A percentile compares a stretch with the other conserved stretches of the same genome.
Evolutionary conservation across 805 yeast genomes (phyloP).

Genomic region (Hanseniaspora occidentalis): DNA sequence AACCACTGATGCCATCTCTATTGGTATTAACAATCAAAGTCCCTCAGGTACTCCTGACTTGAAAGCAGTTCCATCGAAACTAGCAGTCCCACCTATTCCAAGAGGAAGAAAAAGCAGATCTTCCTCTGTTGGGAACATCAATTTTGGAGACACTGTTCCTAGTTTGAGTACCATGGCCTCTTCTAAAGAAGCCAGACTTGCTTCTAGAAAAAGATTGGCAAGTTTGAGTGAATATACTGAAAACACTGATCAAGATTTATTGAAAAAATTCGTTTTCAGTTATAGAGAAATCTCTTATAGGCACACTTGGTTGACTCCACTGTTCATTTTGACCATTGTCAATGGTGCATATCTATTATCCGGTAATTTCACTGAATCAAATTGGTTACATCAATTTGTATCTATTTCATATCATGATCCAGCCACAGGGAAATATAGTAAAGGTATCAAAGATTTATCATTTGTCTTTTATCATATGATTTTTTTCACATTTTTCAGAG

Average conservation of each 20-base stretch:
- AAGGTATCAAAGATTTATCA: slow-evolving; percentile 71
- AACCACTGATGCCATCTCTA: no score
- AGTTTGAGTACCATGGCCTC: slow-evolving; percentile 56
- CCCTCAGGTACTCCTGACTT: background rate
- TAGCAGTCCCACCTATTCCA: slow-evolving; percentile 1
- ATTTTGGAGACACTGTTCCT: slow-evolving; percentile 65
- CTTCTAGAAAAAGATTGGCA: slow-evolving; percentile 25
- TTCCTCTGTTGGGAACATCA: slow-evolving; percentile 65
- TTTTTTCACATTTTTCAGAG: slow-evolving; percentile 82
- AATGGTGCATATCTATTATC: slow-evolving; percentile 36
- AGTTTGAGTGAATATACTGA: slow-evolving; percentile 22
- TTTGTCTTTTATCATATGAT: slow-evolving; percentile 74
- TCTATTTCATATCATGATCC: slow-evolving; percentile 51
- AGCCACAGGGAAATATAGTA: slow-evolving; percentile 60
- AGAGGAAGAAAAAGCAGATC: slow-evolving; percentile 30
- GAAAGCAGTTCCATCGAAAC: background rate
- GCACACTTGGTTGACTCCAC: slow-evolving; percentile 64
- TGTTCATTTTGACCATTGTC: slow-evolving; percentile 32
- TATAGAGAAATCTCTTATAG: slow-evolving; percentile 44
- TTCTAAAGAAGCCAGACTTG: slow-evolving; percentile 29
- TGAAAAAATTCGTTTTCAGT: slow-evolving; percentile 42
- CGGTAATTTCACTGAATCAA: slow-evolving; percentile 43
- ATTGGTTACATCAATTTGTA: slow-evolving; percentile 52
- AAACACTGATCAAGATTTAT: slow-evolving; percentile 37
- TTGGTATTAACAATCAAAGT: no score